Percentiles rank a stretch among this genome's conserved stretches.
These are phyloP conservation scores for Tetrapyrgos nigripes DNA, from an alignment of 1,284 basidiomycete genomes.

Conservation along the genomic window DNA sequence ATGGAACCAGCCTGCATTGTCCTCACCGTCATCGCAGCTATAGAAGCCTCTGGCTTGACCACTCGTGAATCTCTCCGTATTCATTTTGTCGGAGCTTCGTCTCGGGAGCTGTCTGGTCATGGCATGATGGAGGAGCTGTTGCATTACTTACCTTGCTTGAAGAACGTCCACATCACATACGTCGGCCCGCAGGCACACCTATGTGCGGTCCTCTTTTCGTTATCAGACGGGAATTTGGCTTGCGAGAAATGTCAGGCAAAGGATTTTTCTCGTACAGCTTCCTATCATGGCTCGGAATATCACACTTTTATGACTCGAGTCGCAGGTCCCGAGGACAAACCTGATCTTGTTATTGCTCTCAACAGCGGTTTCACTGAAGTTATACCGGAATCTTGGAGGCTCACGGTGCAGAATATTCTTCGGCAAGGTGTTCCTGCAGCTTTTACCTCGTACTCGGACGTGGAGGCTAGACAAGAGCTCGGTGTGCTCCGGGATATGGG, in stretches of 20 bases:
- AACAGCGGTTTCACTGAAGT: slow-evolving; percentile 22
- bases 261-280: background rate
- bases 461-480: slow-evolving; percentile 8
- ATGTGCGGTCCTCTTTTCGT: slow-evolving; percentile 1
- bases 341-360: slow-evolving; percentile 20
- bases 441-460: slow-evolving; percentile 17
- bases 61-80: slow-evolving; percentile 15
- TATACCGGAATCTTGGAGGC: slow-evolving; percentile 1
- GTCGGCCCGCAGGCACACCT: too few species aligned
- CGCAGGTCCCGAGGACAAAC: slow-evolving; percentile 6
- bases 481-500: background rate
- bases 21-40: slow-evolving; percentile 17
- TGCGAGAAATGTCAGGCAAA: slow-evolving; percentile 6
- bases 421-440: slow-evolving; percentile 9
- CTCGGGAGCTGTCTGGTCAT: background rate
- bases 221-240: background rate
- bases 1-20: slow-evolving; percentile 8
- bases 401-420: slow-evolving; percentile 9
- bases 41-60: slow-evolving; percentile 14
- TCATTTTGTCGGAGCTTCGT: slow-evolving; percentile 19
- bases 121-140: slow-evolving; percentile 21
- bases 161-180: too few species aligned
- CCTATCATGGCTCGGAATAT: slow-evolving; percentile 14
- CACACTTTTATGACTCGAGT: background rate
- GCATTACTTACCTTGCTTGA: slow-evolving; percentile 14